Base-by-base conservation (phyloP, 2,329 filamentous ascomycete genomes). In the Cryphonectria radicalis region DNA sequence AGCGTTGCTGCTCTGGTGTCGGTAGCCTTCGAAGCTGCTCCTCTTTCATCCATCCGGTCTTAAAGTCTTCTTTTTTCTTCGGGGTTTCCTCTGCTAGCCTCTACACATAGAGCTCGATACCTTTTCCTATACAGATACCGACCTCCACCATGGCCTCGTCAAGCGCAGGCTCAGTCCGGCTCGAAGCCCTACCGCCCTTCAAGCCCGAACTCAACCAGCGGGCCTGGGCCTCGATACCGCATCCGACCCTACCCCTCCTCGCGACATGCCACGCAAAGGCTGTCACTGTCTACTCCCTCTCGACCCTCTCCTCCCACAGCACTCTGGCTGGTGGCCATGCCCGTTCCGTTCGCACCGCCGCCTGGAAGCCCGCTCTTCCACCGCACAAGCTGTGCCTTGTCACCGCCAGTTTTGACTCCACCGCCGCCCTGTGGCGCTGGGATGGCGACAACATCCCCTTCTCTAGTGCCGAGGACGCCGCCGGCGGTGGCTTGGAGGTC, bases 361-460 rank as follows among this genome's bases (percentile, higher is more conserved):
- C 93, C 53, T 99, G 96, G 96, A 97, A 97, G 82, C 94, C 95
- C 0, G 86, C 87, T 72, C 82, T 89, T 60, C 83, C 86, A 19
- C 82, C 84, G 3, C 82, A 85, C 73, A 89, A 91, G 78, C 91
- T 93, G 70, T 93, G 95, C 62, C 88, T 98, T 22, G 95, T 95
- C 6, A 97, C 95, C 0, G 96, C 94, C 4, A 96, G 92, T 79
- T 99, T 99, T 79, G 96, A 99, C 81, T 92, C 93, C 22, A 97
- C 93, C 1, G 95, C 95, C 1, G 96, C 94, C 13, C 88, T 93
- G 76, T 97, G 91, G 95, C 90, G 88, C 74, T 90, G 88, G 82
- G 88, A 89, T 75, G 86, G 86, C 74, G 84, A 85, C 67, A 71
- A 65, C 57, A 80, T 80, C 11, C 79, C 71, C 72, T 55, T 72